Evolutionary conservation across 2,329 filamentous ascomycete genomes (phyloP), one percentile per base, ranked within the genome.

Genomic region (Beauveria caledonica): DNA sequence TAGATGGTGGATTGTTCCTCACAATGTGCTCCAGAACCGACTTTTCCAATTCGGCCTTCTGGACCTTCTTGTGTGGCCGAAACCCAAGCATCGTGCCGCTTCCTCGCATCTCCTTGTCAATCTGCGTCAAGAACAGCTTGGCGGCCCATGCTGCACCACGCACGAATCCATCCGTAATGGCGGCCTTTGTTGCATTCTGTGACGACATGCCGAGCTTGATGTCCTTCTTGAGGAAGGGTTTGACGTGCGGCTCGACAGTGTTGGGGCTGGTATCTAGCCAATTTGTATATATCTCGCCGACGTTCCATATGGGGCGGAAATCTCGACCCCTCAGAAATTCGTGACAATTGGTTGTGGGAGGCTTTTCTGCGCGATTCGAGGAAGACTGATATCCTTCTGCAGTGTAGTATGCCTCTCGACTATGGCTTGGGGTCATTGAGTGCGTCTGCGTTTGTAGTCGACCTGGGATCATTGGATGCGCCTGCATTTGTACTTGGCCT

Each of bases 21-120:
- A 57, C 52, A 58, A 61, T 50, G 8, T 57, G 53, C 3, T 61
- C 53, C n/a, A 56, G 19, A 8, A 57, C 17, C n/a, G 60, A 27
- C 27, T 45, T 44, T 7, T 57, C 39, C 46, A 61, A 19, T 21
- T 51, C 60, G 8, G 23, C 15, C 13, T 45, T 45, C 17, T 57
- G 49, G 1, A 54, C 27, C 15, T 55, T 57, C 27, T 61, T 61
- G 27, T 61, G 54, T 9, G 60, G 53, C 27, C 49, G 45, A 13
- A 45, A 58, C 3, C 60, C 60, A 17, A 61, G 46, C 60, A 61
- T 61, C 6, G 60, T 61, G 13, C 48, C 48, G 6, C 50, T 39
- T 19, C 45, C 53, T 21, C 44, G 27, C 33, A 61, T 49, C 39
- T 61, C 60, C 10, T 52, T 56, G 23, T 51, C 54, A 3, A 57